Percentiles rank a stretch among this genome's conserved stretches.
Evolutionary conservation across 140 eudicot genomes (phyloP).

Genomic region (Oenanthe javanica): DNA sequence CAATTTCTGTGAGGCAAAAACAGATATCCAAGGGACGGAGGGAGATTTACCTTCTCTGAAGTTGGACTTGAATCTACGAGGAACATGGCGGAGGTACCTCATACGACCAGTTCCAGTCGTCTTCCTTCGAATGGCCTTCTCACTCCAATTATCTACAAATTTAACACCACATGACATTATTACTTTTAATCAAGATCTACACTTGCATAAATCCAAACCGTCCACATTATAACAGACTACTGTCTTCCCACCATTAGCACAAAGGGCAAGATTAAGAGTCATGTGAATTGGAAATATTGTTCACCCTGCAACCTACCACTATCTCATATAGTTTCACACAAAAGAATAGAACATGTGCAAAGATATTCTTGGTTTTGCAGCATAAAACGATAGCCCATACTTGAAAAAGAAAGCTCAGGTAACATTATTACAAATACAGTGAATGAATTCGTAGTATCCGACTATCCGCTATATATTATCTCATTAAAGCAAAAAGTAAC

Average conservation of each 20-base stretch:
- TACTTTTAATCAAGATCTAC: not conserved
- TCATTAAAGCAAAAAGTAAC: too few relatives aligned
- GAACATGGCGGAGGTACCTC: constrained; percentile 79
- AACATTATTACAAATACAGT: too few relatives aligned
- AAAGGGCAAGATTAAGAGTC: not conserved
- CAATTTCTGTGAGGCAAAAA: not conserved
- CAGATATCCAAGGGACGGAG: not conserved
- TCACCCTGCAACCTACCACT: not conserved
- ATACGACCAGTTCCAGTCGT: constrained; percentile 85
- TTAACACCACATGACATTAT: not conserved
- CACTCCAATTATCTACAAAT: constrained; percentile 66
- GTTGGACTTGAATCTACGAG: constrained; percentile 64
- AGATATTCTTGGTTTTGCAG: too few relatives aligned
- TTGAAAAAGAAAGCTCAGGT: not conserved
- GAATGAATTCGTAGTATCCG: not conserved
- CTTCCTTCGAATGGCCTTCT: constrained; percentile 77
- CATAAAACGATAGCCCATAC: not conserved
- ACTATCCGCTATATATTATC: too few relatives aligned
- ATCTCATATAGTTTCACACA: not conserved
- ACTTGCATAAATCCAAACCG: not conserved
- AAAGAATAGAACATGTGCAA: not conserved
- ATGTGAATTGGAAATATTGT: not conserved
- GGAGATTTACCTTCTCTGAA: constrained; percentile 58
- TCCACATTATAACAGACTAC: not conserved
- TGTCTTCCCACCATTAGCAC: not conserved